These are phyloP conservation scores for Taphrina populina DNA, from an alignment of 1,139 yeast genomes.

Conservation along the genomic window DNA sequence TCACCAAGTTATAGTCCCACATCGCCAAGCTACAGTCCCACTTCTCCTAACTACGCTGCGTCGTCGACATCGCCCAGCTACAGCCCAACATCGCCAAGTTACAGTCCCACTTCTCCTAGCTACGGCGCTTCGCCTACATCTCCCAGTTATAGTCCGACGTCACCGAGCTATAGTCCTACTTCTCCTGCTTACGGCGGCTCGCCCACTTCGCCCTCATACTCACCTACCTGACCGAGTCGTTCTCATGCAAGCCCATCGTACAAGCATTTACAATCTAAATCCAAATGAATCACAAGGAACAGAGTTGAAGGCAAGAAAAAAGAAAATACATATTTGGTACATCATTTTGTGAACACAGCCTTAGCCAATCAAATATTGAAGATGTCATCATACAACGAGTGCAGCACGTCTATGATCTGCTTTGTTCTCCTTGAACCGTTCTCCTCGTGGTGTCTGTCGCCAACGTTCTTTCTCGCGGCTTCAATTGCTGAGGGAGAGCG, in stretches of 20 bases:
- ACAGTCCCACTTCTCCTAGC: slow-evolving; percentile 45
- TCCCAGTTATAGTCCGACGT: slow-evolving; percentile 19
- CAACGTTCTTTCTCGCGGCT: background rate
- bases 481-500: background rate
- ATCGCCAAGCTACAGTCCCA: slow-evolving; percentile 54
- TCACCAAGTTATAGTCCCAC: slow-evolving; percentile 62
- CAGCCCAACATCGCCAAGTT: slow-evolving; percentile 53
- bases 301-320: no score
- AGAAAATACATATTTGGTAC: no score
- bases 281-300: no score
- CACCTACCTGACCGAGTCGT: slow-evolving; percentile 63
- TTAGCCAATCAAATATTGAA: no score
- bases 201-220: slow-evolving; percentile 57
- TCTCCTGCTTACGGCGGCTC: background rate
- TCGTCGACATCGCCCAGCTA: slow-evolving; percentile 46
- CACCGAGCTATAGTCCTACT: slow-evolving; percentile 28
- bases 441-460: slow-evolving; percentile 54
- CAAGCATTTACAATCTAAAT: no score
- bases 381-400: no score
- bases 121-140: slow-evolving; percentile 4
- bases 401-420: no score
- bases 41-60: slow-evolving; percentile 42
- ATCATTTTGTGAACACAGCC: no score
- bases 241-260: slow-evolving; percentile 68
- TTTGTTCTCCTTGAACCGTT: no score